Base-by-base conservation (phyloP, 1,139 yeast genomes). In the Kodamaea suecica region DNA sequence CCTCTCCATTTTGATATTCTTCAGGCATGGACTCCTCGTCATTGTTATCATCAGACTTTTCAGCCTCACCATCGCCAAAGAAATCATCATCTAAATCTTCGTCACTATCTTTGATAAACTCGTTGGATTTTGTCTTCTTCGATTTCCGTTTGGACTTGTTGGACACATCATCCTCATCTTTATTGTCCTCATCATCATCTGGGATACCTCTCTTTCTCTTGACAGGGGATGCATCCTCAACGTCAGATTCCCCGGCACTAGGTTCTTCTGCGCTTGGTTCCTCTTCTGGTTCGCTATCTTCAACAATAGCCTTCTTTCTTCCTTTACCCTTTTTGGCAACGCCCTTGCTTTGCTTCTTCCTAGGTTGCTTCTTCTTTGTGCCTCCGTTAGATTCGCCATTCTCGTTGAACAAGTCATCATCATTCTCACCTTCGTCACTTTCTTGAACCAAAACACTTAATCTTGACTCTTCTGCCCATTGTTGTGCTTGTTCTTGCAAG, bases 401-500 rank as follows among this genome's bases (percentile, higher is more conserved):
- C 31, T 57, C 68, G 19, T 59, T 50, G 36, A 57, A 57, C 31
- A 50, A 47, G 23, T 60, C 63, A 35, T 60, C 57, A 34, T 61
- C 62, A 17, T 56, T 58, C 6, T 57, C 62, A 31, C 59, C 59
- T 30, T 65, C 66, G 16, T 59, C 63, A 4, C 61, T 64, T 5
- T 61, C 70, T 14, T 61, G 66, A 7, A 50, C 69, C 5, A 52
- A 52, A 15, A 60, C 53, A 31, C 54, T 52, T 48, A 53, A 46
- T 41, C 72, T 55, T 30, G 76, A 65, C 46, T 75, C 76, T 53
- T 78, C 83, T 25, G 84, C 84, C 92, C 94, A 81, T 53, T 82
- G 81, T 48, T 77, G 77, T 5, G 95, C 94, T 54, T 86, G 92
- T 47, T 82, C 87, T 53, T 84, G 95, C 37, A 86, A 66, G 38